Evolutionary conservation across 768 basidiomycete species (phyloP).

Genomic region (Cystofilobasidium macerans): DNA sequence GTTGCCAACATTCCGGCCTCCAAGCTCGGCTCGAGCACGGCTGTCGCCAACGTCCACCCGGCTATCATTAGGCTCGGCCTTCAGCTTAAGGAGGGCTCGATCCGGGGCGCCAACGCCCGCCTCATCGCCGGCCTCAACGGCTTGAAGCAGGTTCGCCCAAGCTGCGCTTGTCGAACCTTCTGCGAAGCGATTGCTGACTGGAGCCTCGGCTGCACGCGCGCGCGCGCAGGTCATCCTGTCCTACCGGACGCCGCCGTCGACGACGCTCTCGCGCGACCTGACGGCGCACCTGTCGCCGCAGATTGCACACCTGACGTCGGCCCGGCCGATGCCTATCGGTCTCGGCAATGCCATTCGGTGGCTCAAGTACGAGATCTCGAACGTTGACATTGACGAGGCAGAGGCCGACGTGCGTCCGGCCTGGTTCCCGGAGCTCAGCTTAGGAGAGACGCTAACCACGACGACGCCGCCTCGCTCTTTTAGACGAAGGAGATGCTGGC

Average conservation of each 20-base stretch:
- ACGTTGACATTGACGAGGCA: conserved; percentile 79
- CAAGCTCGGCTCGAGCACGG: conserved; percentile 7
- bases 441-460: not conserved
- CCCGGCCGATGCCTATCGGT: conserved; percentile 79
- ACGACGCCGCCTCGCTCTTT: not conserved
- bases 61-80: conserved; percentile 73
- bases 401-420: conserved; percentile 66
- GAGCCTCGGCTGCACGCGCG: conserved; percentile 29
- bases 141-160: conserved; percentile 63
- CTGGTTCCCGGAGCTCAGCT: not conserved
- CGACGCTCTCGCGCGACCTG: conserved; percentile 76
- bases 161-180: conserved; percentile 27
- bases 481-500: conserved; percentile 81
- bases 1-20: conserved; percentile 19
- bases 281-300: conserved; percentile 86
- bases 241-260: conserved; percentile 75
- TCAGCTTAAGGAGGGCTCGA: conserved; percentile 81
- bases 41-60: conserved; percentile 59
- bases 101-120: conserved; percentile 87
- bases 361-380: conserved; percentile 88
- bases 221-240: conserved; percentile 68
- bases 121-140: conserved; percentile 84
- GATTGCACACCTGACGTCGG: conserved; percentile 77
- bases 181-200: not conserved
- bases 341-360: conserved; percentile 92